Base-by-base conservation (phyloP, 768 basidiomycete genomes). In the Infundibulicybe gibba region DNA sequence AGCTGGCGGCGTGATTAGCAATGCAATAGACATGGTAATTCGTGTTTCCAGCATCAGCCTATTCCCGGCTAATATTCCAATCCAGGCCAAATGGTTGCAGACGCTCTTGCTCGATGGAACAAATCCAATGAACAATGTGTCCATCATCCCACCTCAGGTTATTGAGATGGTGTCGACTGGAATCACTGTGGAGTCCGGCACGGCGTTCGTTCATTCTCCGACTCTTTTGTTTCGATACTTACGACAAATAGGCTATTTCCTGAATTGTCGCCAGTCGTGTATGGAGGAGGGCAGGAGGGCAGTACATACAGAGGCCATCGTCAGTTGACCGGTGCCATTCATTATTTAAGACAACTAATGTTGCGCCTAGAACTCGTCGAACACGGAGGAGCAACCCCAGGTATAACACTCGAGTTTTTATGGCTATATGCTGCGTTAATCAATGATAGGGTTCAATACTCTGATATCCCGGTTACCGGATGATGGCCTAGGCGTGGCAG, bases 81-180 rank as follows among this genome's bases (percentile, higher is more conserved):
- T 31, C 8, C 20, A 65, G 63, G 60, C 61, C 14, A 57, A 51
- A 14, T 67, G 62, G 62, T 53, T 67, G 10, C 61, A 61, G 44
- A 54, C 51, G 17, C 59, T 67, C 11, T 44, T 67, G 6, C 38
- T 51, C 5, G 57, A 58, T 10, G 65, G 64, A 11, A 51, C 41
- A 8, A 53, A 61, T 20, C 60, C 63, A 2, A 19, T 21, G 0
- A 59, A 54, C 3, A 57, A 61, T 32, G 38, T 53, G 31, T 49
- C 51, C 1, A 51, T 64, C 3, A 61, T 67, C 20, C 63, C 65
- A 12, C 38, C 48, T 1, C 51, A 46, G 14, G 57, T 61, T 8
- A 42, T 66, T 6, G 38, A 44, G 3, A 60, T 52, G 44, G 59
- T 52, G 6, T 56, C 59, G 11, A 50, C 55, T 14, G 60, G 58